Base-by-base conservation (phyloP, 495 filamentous ascomycete genomes). In the Podospora didyma region DNA sequence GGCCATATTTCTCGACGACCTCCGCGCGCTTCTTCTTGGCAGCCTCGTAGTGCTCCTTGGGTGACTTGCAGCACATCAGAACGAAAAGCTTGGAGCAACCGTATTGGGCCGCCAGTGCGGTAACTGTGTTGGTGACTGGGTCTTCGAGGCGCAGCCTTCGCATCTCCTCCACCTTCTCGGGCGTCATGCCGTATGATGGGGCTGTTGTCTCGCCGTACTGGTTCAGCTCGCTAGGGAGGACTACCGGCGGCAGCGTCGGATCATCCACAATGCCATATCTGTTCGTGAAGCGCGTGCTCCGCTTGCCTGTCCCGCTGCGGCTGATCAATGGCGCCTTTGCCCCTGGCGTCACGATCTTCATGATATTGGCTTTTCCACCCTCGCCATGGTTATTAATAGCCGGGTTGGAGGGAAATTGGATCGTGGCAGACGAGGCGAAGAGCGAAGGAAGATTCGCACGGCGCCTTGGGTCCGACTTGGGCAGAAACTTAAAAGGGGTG, bases 401-500 rank as follows among this genome's bases (percentile, higher is more conserved):
- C 17, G 46, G 24, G 24, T 28, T 42, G n/a, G 12, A 3, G 48
- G 28, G 39, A 22, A 21, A 58, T 11, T 63, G 50, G 49, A 60
- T 64, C 23, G 53, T 53, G 2, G 56, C 37, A 41, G 69, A 50
- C 17, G 64, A 26, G 23, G 69, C 59, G 35, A 76, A 53, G 20
- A 77, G 66, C 16, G 44, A 54, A 20, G 60, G 63, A 7, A 91
- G 73, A 49, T 73, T 71, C 9, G 69, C 70, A 46, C 67, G 69
- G 54, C 85, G 83, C 26, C 93, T 86, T 7, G 81, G 81, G 74
- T 98, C 95, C 56, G 78, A 74, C 58, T 77, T 75, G 26, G 94
- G 95, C 16, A 98, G 85, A 76, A 98, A 98, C 60, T 89, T 92
- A 54, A 83, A 77, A 28, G 94, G 94, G 3, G 94, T 98, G 69